Conservation (phyloP, 2,329 filamentous ascomycete genomes). For the Pseudocercospora eumusae region DNA sequence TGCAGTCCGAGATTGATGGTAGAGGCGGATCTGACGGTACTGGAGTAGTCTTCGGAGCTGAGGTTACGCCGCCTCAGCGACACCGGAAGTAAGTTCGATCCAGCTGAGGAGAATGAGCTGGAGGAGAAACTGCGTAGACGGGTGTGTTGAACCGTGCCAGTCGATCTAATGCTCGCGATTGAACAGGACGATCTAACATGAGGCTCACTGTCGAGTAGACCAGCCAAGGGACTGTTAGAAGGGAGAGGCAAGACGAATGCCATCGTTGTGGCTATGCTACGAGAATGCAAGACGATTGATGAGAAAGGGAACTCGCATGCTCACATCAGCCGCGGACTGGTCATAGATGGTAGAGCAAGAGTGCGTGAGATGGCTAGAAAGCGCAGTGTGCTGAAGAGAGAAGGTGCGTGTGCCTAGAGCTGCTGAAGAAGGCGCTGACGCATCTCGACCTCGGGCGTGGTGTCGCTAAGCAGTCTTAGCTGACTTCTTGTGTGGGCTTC, state of each 20-base stretch:
- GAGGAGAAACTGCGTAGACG: constrained; percentile 34
- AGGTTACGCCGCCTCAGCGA: constrained; percentile 20
- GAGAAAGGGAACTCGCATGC: constrained; percentile 6
- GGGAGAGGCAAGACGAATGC: constrained; percentile 18
- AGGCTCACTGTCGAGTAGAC: constrained; percentile 14
- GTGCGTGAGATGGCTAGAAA: not conserved
- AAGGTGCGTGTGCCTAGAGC: constrained; percentile 1
- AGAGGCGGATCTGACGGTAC: constrained; percentile 14
- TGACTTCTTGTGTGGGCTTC: not conserved
- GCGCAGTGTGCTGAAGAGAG: constrained; percentile 1
- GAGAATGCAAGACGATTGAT: constrained; percentile 9
- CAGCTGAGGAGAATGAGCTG: constrained; percentile 33
- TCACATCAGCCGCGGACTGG: constrained; percentile 1
- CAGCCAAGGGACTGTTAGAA: constrained; percentile 14
- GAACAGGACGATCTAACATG: constrained; percentile 29
- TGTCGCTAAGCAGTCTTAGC: not conserved
- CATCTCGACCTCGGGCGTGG: not conserved
- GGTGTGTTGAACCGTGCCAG: constrained; percentile 32
- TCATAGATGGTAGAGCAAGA: constrained; percentile 1
- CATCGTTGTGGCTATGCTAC: constrained; percentile 18
- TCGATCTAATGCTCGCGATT: constrained; percentile 27
- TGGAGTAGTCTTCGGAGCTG: constrained; percentile 3
- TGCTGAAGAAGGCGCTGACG: not conserved
- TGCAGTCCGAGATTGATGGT: constrained; percentile 18
- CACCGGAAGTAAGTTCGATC: constrained; percentile 25